These are phyloP conservation scores for Torulaspora pretoriensis DNA, from an alignment of 1,139 yeast genomes.

Conservation along the genomic window DNA sequence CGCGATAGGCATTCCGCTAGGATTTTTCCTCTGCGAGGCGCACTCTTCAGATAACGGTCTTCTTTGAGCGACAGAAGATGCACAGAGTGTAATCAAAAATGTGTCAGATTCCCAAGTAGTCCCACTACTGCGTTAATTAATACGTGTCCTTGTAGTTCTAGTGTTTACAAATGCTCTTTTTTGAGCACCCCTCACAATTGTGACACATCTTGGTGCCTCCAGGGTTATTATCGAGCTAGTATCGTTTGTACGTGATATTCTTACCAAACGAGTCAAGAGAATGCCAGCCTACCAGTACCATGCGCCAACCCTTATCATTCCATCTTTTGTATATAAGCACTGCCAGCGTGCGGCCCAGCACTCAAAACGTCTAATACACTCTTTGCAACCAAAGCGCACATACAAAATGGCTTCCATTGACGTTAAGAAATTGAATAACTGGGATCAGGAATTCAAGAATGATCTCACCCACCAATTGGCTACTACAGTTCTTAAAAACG, in stretches of 20 bases:
- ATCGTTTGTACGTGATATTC: not conserved
- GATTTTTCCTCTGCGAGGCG: not conserved
- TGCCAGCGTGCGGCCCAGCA: not conserved
- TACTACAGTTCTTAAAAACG: slow-evolving; percentile 39
- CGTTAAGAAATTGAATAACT: slow-evolving; percentile 28
- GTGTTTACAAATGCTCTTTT: not conserved
- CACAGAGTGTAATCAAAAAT: not conserved
- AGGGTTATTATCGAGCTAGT: not conserved
- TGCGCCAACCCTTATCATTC: not conserved
- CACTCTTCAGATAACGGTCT: not conserved
- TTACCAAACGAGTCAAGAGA: not conserved
- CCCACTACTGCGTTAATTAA: not conserved
- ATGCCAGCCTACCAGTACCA: not conserved
- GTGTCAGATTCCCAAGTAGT: not conserved
- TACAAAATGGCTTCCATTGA: slow-evolving; percentile 24
- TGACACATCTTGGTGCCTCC: not conserved
- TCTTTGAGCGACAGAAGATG: not conserved
- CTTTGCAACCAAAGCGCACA: slow-evolving; percentile 1
- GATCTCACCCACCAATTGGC: slow-evolving; percentile 40
- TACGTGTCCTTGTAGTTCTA: not conserved
- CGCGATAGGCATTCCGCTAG: not conserved
- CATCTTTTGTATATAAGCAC: not conserved
- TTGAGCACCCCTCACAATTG: not conserved
- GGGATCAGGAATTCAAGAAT: slow-evolving; percentile 35
- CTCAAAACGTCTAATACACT: not conserved